Percentiles rank a stretch among this genome's conserved stretches.
Conservation (phyloP, 495 filamentous ascomycete genomes). For the Tuber microsphaerosporum region DNA sequence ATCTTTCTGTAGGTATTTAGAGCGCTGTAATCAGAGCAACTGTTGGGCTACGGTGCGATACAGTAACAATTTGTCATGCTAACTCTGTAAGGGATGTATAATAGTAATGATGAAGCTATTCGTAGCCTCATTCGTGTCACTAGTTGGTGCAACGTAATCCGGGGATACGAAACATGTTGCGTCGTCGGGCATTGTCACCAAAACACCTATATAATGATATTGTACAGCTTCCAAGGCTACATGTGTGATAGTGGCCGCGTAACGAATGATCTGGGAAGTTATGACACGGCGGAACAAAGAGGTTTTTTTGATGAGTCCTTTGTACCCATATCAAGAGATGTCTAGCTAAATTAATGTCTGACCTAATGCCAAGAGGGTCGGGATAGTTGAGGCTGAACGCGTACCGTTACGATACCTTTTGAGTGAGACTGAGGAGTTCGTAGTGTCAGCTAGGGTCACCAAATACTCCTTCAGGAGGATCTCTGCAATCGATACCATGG, state of each 20-base stretch:
- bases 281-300: neutral
- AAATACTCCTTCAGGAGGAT: neutral
- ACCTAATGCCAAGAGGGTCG: slow-evolving; percentile 19
- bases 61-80: too few relatives aligned
- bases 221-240: neutral
- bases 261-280: neutral
- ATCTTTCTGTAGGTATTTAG: too few relatives aligned
- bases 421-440: neutral
- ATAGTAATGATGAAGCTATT: neutral
- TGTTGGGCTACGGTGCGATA: too few relatives aligned
- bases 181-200: neutral
- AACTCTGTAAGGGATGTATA: too few relatives aligned
- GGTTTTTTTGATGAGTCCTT: neutral
- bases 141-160: neutral
- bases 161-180: neutral
- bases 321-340: neutral
- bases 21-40: too few relatives aligned
- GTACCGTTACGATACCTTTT: slow-evolving; percentile 10
- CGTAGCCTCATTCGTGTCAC: neutral
- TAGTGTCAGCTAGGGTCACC: neutral
- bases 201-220: neutral
- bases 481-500: neutral
- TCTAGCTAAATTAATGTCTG: neutral
- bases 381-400: slow-evolving; percentile 11
- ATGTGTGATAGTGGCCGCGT: neutral